These are phyloP conservation scores for Phlyctochytrium planicorne DNA, from an alignment of 192 early-diverging fungal species.

Conservation along the genomic window DNA sequence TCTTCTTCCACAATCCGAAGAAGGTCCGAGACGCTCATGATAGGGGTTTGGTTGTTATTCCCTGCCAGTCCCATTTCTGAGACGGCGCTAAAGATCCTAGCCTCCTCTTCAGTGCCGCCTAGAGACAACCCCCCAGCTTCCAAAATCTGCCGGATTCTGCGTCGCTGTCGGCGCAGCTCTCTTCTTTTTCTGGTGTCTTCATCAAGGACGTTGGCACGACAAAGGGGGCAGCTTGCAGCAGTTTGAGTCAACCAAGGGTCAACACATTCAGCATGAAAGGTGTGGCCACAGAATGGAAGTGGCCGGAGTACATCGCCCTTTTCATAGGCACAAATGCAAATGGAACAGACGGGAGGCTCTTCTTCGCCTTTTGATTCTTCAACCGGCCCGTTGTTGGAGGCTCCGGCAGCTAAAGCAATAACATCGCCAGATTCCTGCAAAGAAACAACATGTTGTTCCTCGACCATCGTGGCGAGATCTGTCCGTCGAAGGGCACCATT, in stretches of 20 bases:
- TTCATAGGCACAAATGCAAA: neutral
- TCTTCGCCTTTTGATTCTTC: neutral
- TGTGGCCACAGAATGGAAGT: conserved; percentile 28
- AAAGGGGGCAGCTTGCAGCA: conserved; percentile 38
- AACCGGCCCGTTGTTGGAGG: neutral
- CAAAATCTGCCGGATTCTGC: neutral
- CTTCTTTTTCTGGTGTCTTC: neutral
- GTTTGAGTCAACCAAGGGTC: conserved; percentile 43
- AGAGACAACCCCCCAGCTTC: neutral
- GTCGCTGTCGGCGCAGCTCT: neutral
- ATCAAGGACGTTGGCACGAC: conserved; percentile 35
- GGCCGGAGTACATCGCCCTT: neutral
- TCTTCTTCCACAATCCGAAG: neutral
- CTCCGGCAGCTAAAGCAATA: neutral
- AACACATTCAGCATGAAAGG: conserved; percentile 41
- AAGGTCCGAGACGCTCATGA: neutral
- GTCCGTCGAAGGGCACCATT: no score
- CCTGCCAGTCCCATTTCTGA: neutral
- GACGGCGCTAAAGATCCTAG: neutral
- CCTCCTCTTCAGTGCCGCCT: neutral
- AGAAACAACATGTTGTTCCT: neutral
- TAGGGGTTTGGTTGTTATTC: neutral
- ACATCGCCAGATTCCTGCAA: neutral
- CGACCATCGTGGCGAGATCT: neutral
- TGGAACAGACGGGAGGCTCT: conserved; percentile 6